phyloP scores from a whole-genome alignment of 1,139 yeast genomes.

The Zygotorulaspora mrakii region DNA sequence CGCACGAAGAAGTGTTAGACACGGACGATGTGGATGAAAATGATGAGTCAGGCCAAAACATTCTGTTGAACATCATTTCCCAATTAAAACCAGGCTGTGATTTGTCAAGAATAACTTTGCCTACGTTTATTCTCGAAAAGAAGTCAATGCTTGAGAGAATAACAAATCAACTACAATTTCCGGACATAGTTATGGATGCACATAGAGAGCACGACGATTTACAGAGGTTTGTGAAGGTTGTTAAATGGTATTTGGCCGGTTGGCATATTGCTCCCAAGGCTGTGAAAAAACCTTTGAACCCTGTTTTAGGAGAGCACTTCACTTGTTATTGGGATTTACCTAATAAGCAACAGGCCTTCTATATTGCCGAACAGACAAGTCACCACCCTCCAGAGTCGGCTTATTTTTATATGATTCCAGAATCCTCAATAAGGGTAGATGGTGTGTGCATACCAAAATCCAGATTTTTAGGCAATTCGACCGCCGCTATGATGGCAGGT shows the following conservation, averaged over 20 bases:
- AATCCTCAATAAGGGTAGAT: constrained; percentile 75
- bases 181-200: constrained; percentile 69
- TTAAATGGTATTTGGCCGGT: constrained; percentile 86
- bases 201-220: constrained; percentile 54
- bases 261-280: constrained; percentile 99
- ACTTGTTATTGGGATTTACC: constrained; percentile 90
- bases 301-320: constrained; percentile 87
- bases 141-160: constrained; percentile 95
- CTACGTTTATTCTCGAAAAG: constrained; percentile 90
- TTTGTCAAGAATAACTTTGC: constrained; percentile 82
- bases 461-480: constrained; percentile 85
- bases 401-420: constrained; percentile 84
- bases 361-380: constrained; percentile 88
- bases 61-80: constrained; percentile 78
- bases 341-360: constrained; percentile 66
- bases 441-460: constrained; percentile 87
- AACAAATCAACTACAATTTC: constrained; percentile 83
- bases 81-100: constrained; percentile 94
- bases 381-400: constrained; percentile 99
- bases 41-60: constrained; percentile 84
- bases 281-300: constrained; percentile 93
- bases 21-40: constrained; percentile 83
- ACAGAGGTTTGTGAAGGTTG: constrained; percentile 65
- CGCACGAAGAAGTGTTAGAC: constrained; percentile 19
- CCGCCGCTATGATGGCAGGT: constrained; percentile 98